Base-by-base conservation (phyloP, 129 eudicot genomes). In the Tagetes patula region DNA sequence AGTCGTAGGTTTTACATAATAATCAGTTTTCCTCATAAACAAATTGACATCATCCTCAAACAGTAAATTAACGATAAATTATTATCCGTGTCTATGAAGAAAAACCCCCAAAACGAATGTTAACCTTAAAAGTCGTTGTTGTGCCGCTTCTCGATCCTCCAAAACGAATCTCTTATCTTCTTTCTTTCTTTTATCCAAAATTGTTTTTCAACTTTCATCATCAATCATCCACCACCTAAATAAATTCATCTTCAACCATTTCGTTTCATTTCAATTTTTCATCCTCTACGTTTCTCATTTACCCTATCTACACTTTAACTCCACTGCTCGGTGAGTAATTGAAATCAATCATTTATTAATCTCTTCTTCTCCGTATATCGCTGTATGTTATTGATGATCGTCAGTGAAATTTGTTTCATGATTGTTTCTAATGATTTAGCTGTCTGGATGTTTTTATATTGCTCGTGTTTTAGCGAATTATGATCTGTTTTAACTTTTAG, bases 81-180 rank as follows among this genome's bases (percentile, higher is more conserved):
- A 20, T 20, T 20, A 20, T 20, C 27, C 27, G 27, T 20, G 27
- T 20, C 27, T 20, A 20, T 20, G 27, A 20, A 20, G 27, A 20
- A 20, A 20, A 20, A 20, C 27, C 27, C 27, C 27, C 27, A 20
- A 20, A 20, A 20, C 27, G 27, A 20, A 20, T 20, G 27, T 20
- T 20, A 20, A 20, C 75, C 75, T 77, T 76, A 56, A 68, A 67
- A 67, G 45, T 76, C 61, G 79, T 52, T 65, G 71, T 49, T 39
- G 71, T 74, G 52, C 64, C 78, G 55, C 65, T 34, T 75, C 65
- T 60, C 76, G 60, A 48, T 70, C 65, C 43, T 77, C 45, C 70
- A 40, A 70, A 38, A 78, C 14, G 77, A 71, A 62, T 78, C 77
- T 71, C 82, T 78, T 63, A 71, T 78, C 72, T 78, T 67, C 38